A percentile compares a stretch with the other conserved stretches of the same genome.
These are phyloP conservation scores for Oidiodendron maius DNA, from an alignment of 495 filamentous ascomycete species.

Conservation along the genomic window DNA sequence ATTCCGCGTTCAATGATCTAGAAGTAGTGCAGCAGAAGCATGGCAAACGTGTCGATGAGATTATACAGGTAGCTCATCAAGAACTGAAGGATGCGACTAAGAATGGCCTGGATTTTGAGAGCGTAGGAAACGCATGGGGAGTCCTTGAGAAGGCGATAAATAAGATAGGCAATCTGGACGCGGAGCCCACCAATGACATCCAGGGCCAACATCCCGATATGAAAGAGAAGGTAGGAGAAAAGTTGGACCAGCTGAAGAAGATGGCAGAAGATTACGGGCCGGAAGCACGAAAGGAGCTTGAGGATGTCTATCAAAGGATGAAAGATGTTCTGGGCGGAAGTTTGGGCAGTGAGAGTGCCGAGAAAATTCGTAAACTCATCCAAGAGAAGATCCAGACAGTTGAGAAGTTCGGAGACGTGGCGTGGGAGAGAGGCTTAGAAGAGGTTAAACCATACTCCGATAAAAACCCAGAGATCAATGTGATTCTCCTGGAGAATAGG, in stretches of 20 bases:
- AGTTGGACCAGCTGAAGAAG: slow-evolving; percentile 54
- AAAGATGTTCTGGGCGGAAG: slow-evolving; percentile 47
- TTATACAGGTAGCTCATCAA: slow-evolving; percentile 52
- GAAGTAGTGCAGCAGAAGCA: slow-evolving; percentile 53
- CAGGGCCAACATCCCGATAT: slow-evolving; percentile 60
- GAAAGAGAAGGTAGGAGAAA: slow-evolving; percentile 61
- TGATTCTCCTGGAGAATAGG: slow-evolving; percentile 55
- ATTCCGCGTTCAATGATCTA: slow-evolving; percentile 56
- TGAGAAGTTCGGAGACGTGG: slow-evolving; percentile 54
- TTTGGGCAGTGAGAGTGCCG: slow-evolving; percentile 37
- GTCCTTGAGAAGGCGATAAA: slow-evolving; percentile 46
- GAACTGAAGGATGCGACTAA: slow-evolving; percentile 47
- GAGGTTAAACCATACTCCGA: slow-evolving; percentile 57
- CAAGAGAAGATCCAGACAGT: slow-evolving; percentile 58
- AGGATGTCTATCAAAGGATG: slow-evolving; percentile 58
- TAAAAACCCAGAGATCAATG: slow-evolving; percentile 59
- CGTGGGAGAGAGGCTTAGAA: slow-evolving; percentile 57
- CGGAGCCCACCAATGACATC: slow-evolving; percentile 49
- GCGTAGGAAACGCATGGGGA: slow-evolving; percentile 44
- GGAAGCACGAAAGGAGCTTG: slow-evolving; percentile 61
- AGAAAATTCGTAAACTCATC: slow-evolving; percentile 52
- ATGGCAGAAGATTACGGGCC: slow-evolving; percentile 59
- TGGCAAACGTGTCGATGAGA: slow-evolving; percentile 54
- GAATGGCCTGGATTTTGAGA: slow-evolving; percentile 43
- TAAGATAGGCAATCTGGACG: slow-evolving; percentile 46